Conservation (phyloP, 495 filamentous ascomycete genomes). For the Aspergillus cristatus region DNA sequence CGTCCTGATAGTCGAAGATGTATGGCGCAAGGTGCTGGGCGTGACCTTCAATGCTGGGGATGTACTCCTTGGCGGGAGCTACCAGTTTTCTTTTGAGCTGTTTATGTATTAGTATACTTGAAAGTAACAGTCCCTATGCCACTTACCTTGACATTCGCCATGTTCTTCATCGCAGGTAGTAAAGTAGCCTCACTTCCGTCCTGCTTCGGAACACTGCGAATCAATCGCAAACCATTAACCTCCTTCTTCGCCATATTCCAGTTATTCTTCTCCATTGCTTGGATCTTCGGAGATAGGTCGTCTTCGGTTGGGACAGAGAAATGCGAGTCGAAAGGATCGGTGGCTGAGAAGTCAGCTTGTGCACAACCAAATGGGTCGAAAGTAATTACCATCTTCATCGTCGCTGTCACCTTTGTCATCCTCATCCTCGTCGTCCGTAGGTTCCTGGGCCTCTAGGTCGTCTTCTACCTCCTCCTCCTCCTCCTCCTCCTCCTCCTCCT, state of each 20-base stretch:
- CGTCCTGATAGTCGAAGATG: slow-evolving; percentile 67
- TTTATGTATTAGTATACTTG: slow-evolving; percentile 1
- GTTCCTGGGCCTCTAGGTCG: slow-evolving; percentile 28
- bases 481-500: slow-evolving; percentile 14
- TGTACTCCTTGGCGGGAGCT: slow-evolving; percentile 20
- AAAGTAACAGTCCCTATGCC: too few relatives aligned
- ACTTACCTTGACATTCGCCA: slow-evolving; percentile 29
- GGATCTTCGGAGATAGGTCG: slow-evolving; percentile 42
- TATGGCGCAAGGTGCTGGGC: slow-evolving; percentile 29
- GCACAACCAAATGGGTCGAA: not conserved
- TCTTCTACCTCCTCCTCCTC: slow-evolving; percentile 17
- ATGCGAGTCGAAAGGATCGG: slow-evolving; percentile 74
- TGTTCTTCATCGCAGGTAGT: slow-evolving; percentile 29
- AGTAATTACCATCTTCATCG: slow-evolving; percentile 24
- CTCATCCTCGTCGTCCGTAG: slow-evolving; percentile 38
- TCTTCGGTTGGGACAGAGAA: slow-evolving; percentile 57
- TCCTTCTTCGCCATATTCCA: slow-evolving; percentile 44
- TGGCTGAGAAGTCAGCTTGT: slow-evolving; percentile 12
- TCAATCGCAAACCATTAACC: slow-evolving; percentile 31
- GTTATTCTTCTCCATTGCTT: slow-evolving; percentile 42
- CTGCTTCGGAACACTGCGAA: slow-evolving; percentile 31
- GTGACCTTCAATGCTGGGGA: slow-evolving; percentile 26
- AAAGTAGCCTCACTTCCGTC: slow-evolving; percentile 16
- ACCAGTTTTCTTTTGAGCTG: slow-evolving; percentile 41
- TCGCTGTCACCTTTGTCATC: slow-evolving; percentile 36